Base-by-base conservation (phyloP, 1,139 yeast species). In the Magnusiomyces fungicola region DNA sequence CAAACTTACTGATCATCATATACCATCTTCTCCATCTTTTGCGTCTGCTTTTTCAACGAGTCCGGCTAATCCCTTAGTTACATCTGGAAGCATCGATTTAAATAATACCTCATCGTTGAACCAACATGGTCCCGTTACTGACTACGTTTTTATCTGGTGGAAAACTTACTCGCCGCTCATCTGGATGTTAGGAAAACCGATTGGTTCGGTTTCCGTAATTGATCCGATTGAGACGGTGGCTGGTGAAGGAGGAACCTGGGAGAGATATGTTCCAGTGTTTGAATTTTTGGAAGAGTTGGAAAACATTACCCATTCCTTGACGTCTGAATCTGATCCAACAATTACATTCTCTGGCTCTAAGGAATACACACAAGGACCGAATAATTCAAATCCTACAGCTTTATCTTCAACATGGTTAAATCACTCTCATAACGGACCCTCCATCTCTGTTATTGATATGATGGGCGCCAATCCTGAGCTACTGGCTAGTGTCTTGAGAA, bases 161-260 rank as follows among this genome's bases (percentile, higher is more conserved):
- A 81, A 90, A 62, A 88, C 97, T 0, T 92, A 90, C 61, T 76
- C 89, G 1, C 97, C 97, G 0, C 97, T 98, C 0, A 75, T 87
- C 2, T 90, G 96, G 95, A 62, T 90, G 51, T 68, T 87, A 45
- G 86, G 83, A 2, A 55, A 57, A 43, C 65, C 62, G 1, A 46
- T 53, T 10, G 61, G 55, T 5, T 49, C 63, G 1, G 67, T 68
- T 1, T 50, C 53, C 3, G 53, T 56, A 29, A 49, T 59, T 1
- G 60, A 59, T 37, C 64, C 67, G 9, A 40, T 51, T 19, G 48
- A 38, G 16, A 45, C 53, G 1, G 53, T 49, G 10, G 56, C 50
- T 6, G 61, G 56, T 22, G 49, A 50, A 0, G 62, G 69, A 46
- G 60, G 62, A 45, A 63, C 70, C n/a, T 56, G 68, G 6, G 72